Base-by-base conservation (phyloP, 2,329 filamentous ascomycete genomes). In the Dothideomycetidae sp. region DNA sequence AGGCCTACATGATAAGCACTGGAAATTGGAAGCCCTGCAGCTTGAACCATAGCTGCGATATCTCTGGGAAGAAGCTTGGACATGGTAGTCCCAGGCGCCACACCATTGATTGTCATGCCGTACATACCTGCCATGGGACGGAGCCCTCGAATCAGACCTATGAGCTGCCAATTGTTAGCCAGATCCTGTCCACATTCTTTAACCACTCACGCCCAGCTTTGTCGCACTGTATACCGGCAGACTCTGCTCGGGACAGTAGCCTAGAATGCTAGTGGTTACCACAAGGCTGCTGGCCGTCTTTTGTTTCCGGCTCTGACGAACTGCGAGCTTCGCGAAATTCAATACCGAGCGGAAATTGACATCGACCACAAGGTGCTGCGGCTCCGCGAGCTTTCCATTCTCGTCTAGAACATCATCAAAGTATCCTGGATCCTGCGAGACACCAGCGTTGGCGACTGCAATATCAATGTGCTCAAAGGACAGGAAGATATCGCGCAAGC, bases 251-350 rank as follows among this genome's bases (percentile, higher is more conserved):
- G 60, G 54, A 2, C 48, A 41, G 39, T 61, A 61, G 0, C 53
- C 57, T 4, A 57, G 57, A 0, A 55, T 51, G 39, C 58, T 61
- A 3, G 51, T 41, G 1, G 57, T 60, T 21, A 63, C 51, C n/a
- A 61, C 58, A 17, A 62, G 54, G 40, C 54, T 55, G 2, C 58
- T 56, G 1, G 42, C 40, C n/a, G 31, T 42, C 5, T 36, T 21
- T 5, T 50, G 33, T 33, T 36, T 40, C 5, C 45, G 42, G 48
- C 59, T 53, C n/a, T 19, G 29, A 15, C 46, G 46, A 32, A 49
- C 37, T 0, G 53, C 52, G 1, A 63, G 46, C 42, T 59, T 61
- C 29, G 54, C 42, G 10, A 54, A 49, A 41, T 61, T 54, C 3
- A 57, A 21, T 0, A 50, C 48, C 0, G 34, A 55, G 5, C 46